Base-by-base conservation (phyloP, 1,284 basidiomycete genomes). In the Phellopilus nigrolimitatus region DNA sequence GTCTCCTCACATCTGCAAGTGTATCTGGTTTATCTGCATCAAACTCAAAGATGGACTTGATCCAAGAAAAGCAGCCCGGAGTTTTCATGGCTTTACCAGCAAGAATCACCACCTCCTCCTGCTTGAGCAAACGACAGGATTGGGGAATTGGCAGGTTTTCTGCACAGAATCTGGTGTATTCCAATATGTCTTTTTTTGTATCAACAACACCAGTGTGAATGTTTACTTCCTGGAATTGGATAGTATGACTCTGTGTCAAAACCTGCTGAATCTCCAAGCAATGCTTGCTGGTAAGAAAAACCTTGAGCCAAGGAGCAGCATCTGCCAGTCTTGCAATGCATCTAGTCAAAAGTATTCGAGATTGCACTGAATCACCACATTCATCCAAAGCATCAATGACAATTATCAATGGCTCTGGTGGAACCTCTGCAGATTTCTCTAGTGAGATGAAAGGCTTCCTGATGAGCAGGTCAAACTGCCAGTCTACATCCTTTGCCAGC, bases 341-440 rank as follows among this genome's bases (percentile, higher is more conserved):
- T 19, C 8, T n/a, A 19, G 33, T 38, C 8, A 49, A 19, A 3
- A 12, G 9, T 3, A 6, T 13, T 19, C 37, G 13, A 19, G 37
- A 49, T 1, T 22, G 4, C 24, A 15, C 4, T 3, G 37, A 34
- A 10, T 49, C 37, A 9, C 33, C 15, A 12, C 40, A 44, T 22
- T 44, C 30, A n/a, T 51, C 49, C 7, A 51, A 15, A 17, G 40
- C 49, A 37, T 51, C 49, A 10, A 51, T 31, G 3, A 51, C 49
- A 13, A 51, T 21, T 15, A 51, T 25, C 28, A 51, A n/a, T 2
- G 49, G 28, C 10, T 19, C 34, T 37, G 34, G 34, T 17, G 34
- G 34, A 3, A 37, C 8, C 3, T 37, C 34, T 15, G 34, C 5
- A 17, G 34, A 5, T 3, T 3, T 7, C 3, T 7, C 34, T 2